These are phyloP conservation scores for Vitellaria paradoxa DNA, from an alignment of 179 eudicot genomes.

Conservation along the genomic window DNA sequence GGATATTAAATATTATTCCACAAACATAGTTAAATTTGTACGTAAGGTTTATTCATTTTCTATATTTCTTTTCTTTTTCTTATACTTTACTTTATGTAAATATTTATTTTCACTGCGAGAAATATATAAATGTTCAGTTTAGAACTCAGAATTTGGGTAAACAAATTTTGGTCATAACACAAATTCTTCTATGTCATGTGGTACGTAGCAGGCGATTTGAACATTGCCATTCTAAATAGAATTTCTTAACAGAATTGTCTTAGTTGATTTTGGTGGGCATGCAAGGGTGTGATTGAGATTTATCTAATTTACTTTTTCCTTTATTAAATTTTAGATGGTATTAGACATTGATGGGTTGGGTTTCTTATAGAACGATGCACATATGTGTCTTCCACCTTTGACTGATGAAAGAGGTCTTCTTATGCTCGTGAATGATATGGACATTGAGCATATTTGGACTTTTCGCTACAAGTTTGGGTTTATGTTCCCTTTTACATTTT, in stretches of 20 bases:
- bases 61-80: not conserved
- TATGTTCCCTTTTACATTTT: not conserved
- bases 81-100: not conserved
- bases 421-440: slow-evolving; percentile 19
- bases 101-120: not conserved
- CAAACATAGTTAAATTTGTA: no score
- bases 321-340: not conserved
- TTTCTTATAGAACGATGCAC: slow-evolving; percentile 12
- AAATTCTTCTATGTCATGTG: not conserved
- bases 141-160: not conserved
- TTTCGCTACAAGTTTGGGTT: slow-evolving; percentile 18
- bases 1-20: not conserved
- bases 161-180: not conserved
- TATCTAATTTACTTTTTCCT: not conserved
- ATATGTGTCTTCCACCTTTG: slow-evolving; percentile 12
- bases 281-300: not conserved
- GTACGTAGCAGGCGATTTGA: not conserved
- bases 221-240: not conserved
- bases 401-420: slow-evolving; percentile 12
- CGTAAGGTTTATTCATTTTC: no score
- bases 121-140: not conserved
- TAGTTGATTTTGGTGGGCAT: not conserved
- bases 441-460: slow-evolving; percentile 8
- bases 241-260: not conserved
- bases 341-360: not conserved